Evolutionary conservation across 2,329 filamentous ascomycete species (phyloP).

Genomic region (Colletotrichum abscissum): DNA sequence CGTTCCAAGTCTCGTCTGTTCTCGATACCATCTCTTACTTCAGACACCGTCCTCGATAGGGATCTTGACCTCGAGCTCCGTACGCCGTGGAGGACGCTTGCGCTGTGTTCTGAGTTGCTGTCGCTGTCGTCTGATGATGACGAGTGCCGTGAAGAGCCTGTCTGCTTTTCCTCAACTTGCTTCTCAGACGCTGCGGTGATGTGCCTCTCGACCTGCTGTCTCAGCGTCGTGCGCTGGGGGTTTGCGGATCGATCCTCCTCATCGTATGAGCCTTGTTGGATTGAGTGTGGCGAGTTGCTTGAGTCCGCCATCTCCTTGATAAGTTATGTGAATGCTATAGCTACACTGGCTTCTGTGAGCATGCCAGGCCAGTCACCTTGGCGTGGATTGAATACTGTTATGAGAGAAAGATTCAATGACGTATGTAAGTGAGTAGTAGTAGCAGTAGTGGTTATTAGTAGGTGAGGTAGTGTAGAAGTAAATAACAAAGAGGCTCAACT

Average conservation of each 20-base stretch:
- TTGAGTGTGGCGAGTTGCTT: neutral
- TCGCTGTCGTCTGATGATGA: slow-evolving; percentile 12
- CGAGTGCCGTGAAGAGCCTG: neutral
- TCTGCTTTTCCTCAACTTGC: neutral
- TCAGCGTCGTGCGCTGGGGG: slow-evolving; percentile 12
- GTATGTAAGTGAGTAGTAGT: neutral
- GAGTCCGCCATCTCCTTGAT: neutral
- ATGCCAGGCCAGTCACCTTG: neutral
- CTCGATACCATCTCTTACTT: slow-evolving; percentile 52
- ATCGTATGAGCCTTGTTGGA: neutral
- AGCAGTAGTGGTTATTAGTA: neutral
- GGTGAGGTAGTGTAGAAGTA: neutral
- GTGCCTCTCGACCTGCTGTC: slow-evolving; percentile 16
- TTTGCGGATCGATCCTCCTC: neutral
- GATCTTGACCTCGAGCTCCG: slow-evolving; percentile 8
- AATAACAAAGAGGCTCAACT: too few relatives aligned
- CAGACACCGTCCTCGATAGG: slow-evolving; percentile 49
- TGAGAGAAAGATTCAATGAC: neutral
- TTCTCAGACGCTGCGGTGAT: slow-evolving; percentile 3
- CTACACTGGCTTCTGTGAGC: neutral
- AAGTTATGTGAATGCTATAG: neutral
- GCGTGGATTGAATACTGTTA: neutral
- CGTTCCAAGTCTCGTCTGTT: slow-evolving; percentile 50
- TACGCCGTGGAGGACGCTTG: neutral
- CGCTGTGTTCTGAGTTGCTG: slow-evolving; percentile 6